phyloP scores from a whole-genome alignment of 441 rosid genomes.

The Adansonia rubrostipa region DNA sequence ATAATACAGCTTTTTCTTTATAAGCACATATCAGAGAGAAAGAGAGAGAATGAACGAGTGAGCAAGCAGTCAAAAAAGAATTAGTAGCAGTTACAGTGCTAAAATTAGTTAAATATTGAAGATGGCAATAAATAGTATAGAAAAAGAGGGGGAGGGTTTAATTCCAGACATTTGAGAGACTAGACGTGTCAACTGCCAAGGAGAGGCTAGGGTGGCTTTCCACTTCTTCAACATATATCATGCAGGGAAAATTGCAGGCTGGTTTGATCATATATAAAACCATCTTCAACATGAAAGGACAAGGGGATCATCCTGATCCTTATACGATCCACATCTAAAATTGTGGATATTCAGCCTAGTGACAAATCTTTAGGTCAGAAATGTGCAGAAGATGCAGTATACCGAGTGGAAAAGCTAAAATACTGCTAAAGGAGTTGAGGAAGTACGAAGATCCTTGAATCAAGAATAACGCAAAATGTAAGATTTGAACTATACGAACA shows the following conservation, averaged over 20 bases:
- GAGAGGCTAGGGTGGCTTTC: background rate
- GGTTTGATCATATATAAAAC: background rate
- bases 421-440: slow-evolving; percentile 4
- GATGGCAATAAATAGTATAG: background rate
- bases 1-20: slow-evolving; percentile 10
- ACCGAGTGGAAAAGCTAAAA: background rate
- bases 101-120: slow-evolving; percentile 10
- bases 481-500: background rate
- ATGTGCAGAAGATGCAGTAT: background rate
- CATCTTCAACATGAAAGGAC: background rate
- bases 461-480: background rate
- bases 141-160: background rate
- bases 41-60: background rate
- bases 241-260: background rate
- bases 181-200: background rate
- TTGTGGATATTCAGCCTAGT: background rate
- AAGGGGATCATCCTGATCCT: background rate
- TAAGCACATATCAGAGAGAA: background rate
- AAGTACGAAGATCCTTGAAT: background rate
- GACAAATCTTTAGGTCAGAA: background rate
- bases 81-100: background rate
- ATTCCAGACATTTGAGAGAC: background rate
- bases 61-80: background rate
- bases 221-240: background rate
- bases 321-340: slow-evolving; percentile 5